phyloP scores from a whole-genome alignment of 75 land plant species.

The Picea glauca region DNA sequence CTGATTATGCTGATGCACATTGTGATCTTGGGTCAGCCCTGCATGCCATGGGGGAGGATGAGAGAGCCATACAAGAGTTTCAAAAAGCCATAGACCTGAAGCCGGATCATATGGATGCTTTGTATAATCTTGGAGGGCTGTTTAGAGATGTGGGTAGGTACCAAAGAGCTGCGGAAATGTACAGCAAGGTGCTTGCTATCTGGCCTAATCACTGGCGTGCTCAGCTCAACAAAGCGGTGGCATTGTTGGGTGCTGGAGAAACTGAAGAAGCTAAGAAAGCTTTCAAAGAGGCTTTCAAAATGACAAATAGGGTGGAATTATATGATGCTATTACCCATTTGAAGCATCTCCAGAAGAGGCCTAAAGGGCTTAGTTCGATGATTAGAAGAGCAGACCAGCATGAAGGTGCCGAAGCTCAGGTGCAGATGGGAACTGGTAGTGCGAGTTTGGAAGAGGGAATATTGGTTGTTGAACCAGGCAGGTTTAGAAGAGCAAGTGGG shows the following conservation, averaged over 20 bases:
- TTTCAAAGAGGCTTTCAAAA: constrained; percentile 90
- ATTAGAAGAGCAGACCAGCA: constrained; percentile 20
- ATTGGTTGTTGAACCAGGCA: constrained; percentile 49
- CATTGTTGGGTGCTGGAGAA: constrained; percentile 91
- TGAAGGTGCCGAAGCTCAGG: constrained; percentile 13
- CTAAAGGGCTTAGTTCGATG: constrained; percentile 20
- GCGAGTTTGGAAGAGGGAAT: constrained; percentile 16
- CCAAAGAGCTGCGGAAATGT: constrained; percentile 86
- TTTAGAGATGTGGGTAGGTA: constrained; percentile 84
- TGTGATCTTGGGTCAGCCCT: constrained; percentile 95
- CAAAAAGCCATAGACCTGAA: constrained; percentile 95
- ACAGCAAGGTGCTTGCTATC: constrained; percentile 71
- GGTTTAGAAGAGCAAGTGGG: constrained; percentile 54
- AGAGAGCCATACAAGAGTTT: constrained; percentile 80
- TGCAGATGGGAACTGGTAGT: constrained; percentile 15
- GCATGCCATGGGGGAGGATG: constrained; percentile 92
- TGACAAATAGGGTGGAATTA: constrained; percentile 88
- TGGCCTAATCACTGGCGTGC: constrained; percentile 91
- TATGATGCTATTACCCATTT: constrained; percentile 88
- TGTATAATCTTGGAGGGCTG: constrained; percentile 91
- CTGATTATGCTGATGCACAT: constrained; percentile 95
- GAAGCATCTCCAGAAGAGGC: constrained; percentile 65
- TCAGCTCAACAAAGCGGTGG: constrained; percentile 89
- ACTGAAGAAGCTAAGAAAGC: constrained; percentile 87
- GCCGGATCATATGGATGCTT: constrained; percentile 91